phyloP scores from a whole-genome alignment of 371 early-diverging fungal genomes.

The Fennellomyces sp. region DNA sequence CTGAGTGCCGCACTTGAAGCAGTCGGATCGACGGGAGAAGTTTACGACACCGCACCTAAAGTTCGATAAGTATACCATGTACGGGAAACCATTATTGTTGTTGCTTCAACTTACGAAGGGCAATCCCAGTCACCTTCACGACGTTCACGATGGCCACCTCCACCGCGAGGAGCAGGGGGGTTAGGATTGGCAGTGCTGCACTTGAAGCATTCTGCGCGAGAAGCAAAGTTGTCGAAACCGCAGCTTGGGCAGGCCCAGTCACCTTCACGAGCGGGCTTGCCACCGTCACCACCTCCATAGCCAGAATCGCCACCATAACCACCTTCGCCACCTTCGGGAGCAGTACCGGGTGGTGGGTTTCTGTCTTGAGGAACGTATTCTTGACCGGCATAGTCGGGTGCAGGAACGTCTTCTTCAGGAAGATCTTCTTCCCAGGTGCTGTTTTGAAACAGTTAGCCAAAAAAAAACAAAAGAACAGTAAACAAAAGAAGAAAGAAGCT shows the following conservation, averaged over 20 bases:
- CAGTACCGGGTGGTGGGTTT: conserved; percentile 31
- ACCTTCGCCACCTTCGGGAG: conserved; percentile 47
- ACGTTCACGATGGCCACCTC: conserved; percentile 28
- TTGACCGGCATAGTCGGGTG: conserved; percentile 50
- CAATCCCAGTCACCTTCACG: conserved; percentile 66
- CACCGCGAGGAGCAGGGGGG: conserved; percentile 36
- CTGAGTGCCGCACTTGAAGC: conserved; percentile 66
- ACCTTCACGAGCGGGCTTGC: conserved; percentile 28
- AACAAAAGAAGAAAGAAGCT: conserved; percentile 13
- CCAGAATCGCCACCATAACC: conserved; percentile 64
- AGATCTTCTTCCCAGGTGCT: conserved; percentile 49
- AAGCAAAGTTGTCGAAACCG: conserved; percentile 35
- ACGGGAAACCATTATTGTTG: no score
- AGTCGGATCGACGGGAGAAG: conserved; percentile 64
- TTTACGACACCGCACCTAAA: conserved; percentile 55
- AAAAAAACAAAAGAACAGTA: neutral
- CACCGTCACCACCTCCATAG: conserved; percentile 15
- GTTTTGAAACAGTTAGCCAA: no score
- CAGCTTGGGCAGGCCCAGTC: conserved; percentile 43
- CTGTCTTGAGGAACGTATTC: conserved; percentile 45
- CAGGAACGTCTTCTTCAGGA: conserved; percentile 44
- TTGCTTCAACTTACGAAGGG: no score
- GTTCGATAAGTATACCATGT: no score
- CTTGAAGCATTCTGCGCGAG: conserved; percentile 33
- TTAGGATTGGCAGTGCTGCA: conserved; percentile 36